Evolutionary conservation across 108 stramenopile species (phyloP).

Genomic region (Cyclostephanos tholiformis): DNA sequence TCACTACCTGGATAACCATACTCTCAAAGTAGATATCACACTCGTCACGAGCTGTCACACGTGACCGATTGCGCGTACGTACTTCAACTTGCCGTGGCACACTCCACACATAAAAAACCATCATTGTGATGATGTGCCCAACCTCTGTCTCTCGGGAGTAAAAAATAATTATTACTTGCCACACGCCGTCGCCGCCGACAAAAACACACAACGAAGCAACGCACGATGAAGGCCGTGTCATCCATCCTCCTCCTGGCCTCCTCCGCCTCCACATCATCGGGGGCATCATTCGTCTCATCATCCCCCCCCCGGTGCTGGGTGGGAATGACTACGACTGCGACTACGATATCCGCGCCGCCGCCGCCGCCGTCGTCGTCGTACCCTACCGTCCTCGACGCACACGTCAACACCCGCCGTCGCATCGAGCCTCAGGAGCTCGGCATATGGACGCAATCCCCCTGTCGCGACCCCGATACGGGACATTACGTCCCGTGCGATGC

Average conservation of each 20-base stretch:
- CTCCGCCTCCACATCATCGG: too few relatives aligned
- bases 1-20: too few relatives aligned
- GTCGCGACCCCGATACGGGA: background rate
- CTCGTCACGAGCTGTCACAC: too few relatives aligned
- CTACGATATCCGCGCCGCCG: background rate
- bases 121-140: too few relatives aligned
- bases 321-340: too few relatives aligned
- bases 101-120: too few relatives aligned
- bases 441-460: slow-evolving; percentile 20
- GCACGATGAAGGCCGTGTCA: slow-evolving; percentile 6
- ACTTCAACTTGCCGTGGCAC: too few relatives aligned
- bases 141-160: too few relatives aligned
- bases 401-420: slow-evolving; percentile 29
- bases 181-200: background rate
- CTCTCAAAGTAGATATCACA: too few relatives aligned
- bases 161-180: too few relatives aligned
- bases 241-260: slow-evolving; percentile 2
- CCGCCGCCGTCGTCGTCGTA: background rate
- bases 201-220: background rate
- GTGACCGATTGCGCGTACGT: too few relatives aligned
- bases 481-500: slow-evolving; percentile 19
- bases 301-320: too few relatives aligned
- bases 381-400: background rate
- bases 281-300: background rate
- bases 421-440: slow-evolving; percentile 31